Evolutionary conservation across 257 asterid species (phyloP), one percentile per base, ranked within the genome.

Genomic region (Petrea volubilis): DNA sequence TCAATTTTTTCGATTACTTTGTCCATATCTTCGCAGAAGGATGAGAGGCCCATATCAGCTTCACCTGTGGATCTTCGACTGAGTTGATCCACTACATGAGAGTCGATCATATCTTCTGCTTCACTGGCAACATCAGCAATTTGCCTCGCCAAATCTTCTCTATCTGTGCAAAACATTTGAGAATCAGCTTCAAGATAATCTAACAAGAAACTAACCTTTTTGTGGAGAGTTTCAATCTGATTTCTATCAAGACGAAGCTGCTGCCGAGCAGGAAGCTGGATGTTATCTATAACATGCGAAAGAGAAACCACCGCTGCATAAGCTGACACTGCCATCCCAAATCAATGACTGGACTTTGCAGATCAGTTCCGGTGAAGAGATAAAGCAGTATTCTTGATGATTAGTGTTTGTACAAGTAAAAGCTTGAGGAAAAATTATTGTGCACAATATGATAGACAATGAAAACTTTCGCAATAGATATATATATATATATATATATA

Each of bases 281-380:
- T 36, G 14, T 67, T 33, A 44, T 76, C 67, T 0, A 80, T 70
- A 2, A 61, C 33, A 0, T 63, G 59, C 60, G 60, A 27, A 72
- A 80, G 79, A 28, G 84, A 80, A 62, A 70, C 72, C 15, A 72
- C 49, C 71, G 79, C 60, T 44, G 76, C 73, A 47, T 76, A 76
- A 8, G 76, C 70, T 18, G 80, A 52, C 8, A 38, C 67, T 27
- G 61, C 68, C 27, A 14, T 27, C 55, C 24, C 31, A 29, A 15
- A 58, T 58, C 5, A 28, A 3, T 36, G 60, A 33, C 60, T 33
- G 21, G 28, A 8, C 6, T 12, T 18, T 12, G 6, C 46, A 10
- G 17, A 3, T 10, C n/a, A 51, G 14, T 40, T 40, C 14, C 38
- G 7, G 14, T 1, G 2, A 10, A 7, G 55, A 18, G 4, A 17